Evolutionary conservation across 139 green algal genomes (phyloP), one percentile per base, ranked within the genome.

Genomic region (Picochlorum sp.): DNA sequence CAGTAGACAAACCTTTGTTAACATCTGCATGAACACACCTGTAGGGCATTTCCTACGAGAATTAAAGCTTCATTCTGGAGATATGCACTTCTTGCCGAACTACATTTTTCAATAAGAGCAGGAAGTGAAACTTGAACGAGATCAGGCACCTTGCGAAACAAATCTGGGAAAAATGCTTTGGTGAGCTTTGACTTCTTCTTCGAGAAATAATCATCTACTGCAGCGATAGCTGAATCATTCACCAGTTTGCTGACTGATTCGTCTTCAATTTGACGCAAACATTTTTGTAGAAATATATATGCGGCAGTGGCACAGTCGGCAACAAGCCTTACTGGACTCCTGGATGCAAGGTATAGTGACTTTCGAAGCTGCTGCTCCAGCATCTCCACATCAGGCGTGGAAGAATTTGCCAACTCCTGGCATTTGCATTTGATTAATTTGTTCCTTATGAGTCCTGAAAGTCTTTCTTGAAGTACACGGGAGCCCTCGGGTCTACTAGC

Each of bases 141-240:
- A 3, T 47, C 45, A 14, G 56, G 61, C 13, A 62, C 66, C 23
- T 66, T 61, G 18, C 63, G 47, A 44, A 80, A 51, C 63, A 84
- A 63, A 14, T 44, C 38, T 57, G 76, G 65, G 28, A 82, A 65
- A 57, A 50, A 60, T 15, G 5, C 16, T 11, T 62, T 65, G 38
- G 68, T 49, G 57, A 88, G 63, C 18, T 70, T 66, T 18, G 30
- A 78, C 62, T 80, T 82, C 70, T 88, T 88, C 54, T 83, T 88
- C 26, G 30, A 31, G 6, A 86, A 73, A 16, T 73, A 77, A 57
- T 88, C 81, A 11, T 21, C 3, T 3, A 82, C 11, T 4, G 80
- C 81, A 11, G 68, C 71, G 13, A 31, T 49, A 16, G 63, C 57
- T 8, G 60, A 57, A 16, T 67, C 56, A 23, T 31, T 21, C 1